Evolutionary conservation across 2,329 filamentous ascomycete species (phyloP).

Genomic region (Beauveria varroae): DNA sequence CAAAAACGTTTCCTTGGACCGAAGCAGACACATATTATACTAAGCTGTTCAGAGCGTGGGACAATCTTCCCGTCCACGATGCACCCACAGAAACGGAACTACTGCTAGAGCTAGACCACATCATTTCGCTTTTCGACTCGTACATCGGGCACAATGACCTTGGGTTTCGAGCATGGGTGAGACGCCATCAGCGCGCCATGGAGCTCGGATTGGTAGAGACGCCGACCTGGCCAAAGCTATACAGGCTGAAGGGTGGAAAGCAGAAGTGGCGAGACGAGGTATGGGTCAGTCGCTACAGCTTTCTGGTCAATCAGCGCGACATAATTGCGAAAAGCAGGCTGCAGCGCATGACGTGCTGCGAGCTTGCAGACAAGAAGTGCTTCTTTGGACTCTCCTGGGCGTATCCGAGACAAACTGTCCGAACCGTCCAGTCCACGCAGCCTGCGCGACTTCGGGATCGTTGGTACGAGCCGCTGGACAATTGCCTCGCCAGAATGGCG

Average conservation of each 20-base stretch:
- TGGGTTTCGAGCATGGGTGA: conserved; percentile 17
- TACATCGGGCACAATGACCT: conserved; percentile 17
- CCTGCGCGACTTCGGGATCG: conserved; percentile 10
- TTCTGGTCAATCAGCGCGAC: conserved; percentile 18
- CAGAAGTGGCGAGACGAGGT: conserved; percentile 15
- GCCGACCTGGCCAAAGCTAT: conserved; percentile 14
- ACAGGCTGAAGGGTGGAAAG: not conserved
- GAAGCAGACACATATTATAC: conserved; percentile 1
- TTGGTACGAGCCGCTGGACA: conserved; percentile 13
- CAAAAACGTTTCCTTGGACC: not conserved
- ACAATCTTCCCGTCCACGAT: conserved; percentile 8
- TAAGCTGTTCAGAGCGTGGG: conserved; percentile 9
- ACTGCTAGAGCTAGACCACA: conserved; percentile 16
- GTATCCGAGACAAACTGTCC: conserved; percentile 1
- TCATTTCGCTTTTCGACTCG: conserved; percentile 18
- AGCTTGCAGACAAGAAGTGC: not conserved
- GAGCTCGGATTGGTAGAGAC: conserved; percentile 10
- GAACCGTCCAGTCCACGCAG: not conserved
- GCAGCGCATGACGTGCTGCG: not conserved
- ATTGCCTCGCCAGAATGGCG: conserved; percentile 11
- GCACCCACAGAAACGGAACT: not conserved
- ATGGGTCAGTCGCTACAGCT: conserved; percentile 18
- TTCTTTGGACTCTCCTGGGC: conserved; percentile 5
- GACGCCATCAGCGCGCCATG: conserved; percentile 19
- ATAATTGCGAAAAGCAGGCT: conserved; percentile 12